Base-by-base conservation (phyloP, 768 basidiomycete species). In the Polyporus arcularius region DNA sequence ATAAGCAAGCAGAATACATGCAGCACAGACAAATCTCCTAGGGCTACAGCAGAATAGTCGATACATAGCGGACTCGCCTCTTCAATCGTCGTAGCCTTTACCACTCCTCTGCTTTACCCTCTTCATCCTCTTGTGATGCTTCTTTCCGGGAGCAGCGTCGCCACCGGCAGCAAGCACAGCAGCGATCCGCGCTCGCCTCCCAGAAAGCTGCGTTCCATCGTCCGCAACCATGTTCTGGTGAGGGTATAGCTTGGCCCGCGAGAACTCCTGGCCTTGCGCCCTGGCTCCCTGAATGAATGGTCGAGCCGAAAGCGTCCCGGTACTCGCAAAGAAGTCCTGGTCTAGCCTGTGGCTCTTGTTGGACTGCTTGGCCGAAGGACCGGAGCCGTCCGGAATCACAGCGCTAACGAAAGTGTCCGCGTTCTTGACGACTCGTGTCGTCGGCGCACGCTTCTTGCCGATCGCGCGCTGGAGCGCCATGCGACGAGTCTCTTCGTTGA, bases 91-190 rank as follows among this genome's bases (percentile, higher is more conserved):
- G 67, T 98, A 98, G 26, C 96, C 96, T 69, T 85, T 89, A 14
- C 96, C 96, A 70, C 93, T 94, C 63, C 96, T 80, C 74, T 96
- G 90, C 76, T 98, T 98, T 50, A 83, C 84, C 50, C 87, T 76
- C 70, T 90, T 88, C 75, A 81, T 75, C 71, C 88, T 90, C 75
- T 94, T 97, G 78, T 94, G 90, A 65, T 86, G 87, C 71, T 92
- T 94, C 79, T 96, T 96, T 15, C 82, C 84, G 1, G 72, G 66
- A 16, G 66, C 72, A 6, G 61, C 71, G 72, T 55, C 76, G 68
- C 63, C 74, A 39, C 71, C 78, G 48, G 66, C 79, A 55, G 76
- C 76, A 41, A 83, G 57, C 14, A 85, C 72, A 3, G 78, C 70
- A 38, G 77, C 78, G 12, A 80, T 71, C 56, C 78, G 77, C 5